These are phyloP conservation scores for Monilinia laxa DNA, from an alignment of 2,329 filamentous ascomycete genomes.

Conservation along the genomic window DNA sequence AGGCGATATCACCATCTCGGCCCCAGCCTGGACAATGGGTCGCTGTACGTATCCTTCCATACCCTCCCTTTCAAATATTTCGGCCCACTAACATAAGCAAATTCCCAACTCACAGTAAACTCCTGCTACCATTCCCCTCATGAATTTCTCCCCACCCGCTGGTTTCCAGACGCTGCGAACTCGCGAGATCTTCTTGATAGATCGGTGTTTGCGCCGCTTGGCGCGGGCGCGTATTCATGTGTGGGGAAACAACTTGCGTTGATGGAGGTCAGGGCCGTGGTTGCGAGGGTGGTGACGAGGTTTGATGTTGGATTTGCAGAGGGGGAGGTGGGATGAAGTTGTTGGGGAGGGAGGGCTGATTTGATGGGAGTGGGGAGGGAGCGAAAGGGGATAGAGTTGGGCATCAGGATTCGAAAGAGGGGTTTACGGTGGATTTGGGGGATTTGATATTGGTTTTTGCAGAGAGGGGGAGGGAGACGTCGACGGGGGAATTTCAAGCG, in stretches of 20 bases:
- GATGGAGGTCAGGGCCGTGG: slow-evolving; percentile 38
- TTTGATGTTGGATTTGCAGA: neutral
- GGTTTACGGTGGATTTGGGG: neutral
- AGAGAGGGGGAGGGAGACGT: neutral
- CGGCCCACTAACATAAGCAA: too few relatives aligned
- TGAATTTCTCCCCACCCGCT: slow-evolving; percentile 41
- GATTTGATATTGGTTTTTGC: neutral
- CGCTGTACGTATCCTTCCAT: slow-evolving; percentile 21
- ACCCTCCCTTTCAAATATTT: too few relatives aligned
- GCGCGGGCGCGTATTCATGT: slow-evolving; percentile 31
- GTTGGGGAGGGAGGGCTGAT: neutral
- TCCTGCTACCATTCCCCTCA: slow-evolving; percentile 18
- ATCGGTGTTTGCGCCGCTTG: slow-evolving; percentile 38
- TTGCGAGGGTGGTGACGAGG: slow-evolving; percentile 22
- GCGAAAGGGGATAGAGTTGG: neutral
- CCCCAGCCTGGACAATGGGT: slow-evolving; percentile 26
- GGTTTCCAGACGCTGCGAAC: slow-evolving; percentile 30
- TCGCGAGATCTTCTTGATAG: slow-evolving; percentile 27
- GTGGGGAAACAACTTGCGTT: slow-evolving; percentile 40
- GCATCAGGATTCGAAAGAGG: neutral
- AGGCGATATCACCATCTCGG: slow-evolving; percentile 21
- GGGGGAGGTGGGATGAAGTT: neutral
- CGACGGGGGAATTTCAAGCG: neutral
- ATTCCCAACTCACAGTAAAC: too few relatives aligned
- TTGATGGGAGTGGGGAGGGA: neutral